phyloP scores from a whole-genome alignment of 2,329 filamentous ascomycete genomes.

The Fusarium euwallaceae region DNA sequence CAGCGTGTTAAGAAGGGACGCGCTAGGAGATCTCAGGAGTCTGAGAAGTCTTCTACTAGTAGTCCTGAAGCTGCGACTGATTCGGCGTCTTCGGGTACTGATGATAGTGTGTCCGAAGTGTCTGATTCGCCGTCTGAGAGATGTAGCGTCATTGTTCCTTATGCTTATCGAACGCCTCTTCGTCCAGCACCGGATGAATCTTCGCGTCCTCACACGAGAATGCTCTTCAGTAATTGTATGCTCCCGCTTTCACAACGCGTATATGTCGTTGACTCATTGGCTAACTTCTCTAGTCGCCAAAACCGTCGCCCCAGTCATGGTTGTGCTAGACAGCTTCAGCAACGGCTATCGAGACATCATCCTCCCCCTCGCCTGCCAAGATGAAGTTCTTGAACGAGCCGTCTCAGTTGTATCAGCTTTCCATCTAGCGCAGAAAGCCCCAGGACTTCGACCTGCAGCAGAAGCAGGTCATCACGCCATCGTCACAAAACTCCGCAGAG shows the following conservation, averaged over 20 bases:
- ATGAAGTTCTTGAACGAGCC: conserved; percentile 52
- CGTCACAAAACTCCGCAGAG: conserved; percentile 51
- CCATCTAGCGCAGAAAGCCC: conserved; percentile 51
- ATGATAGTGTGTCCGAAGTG: conserved; percentile 20
- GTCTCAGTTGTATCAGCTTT: conserved; percentile 56
- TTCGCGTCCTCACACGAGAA: conserved; percentile 48
- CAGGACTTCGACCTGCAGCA: conserved; percentile 48
- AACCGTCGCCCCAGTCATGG: conserved; percentile 55
- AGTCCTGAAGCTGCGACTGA: not conserved
- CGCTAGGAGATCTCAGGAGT: not conserved
- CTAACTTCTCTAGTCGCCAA: conserved; percentile 48
- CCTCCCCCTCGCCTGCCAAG: conserved; percentile 55
- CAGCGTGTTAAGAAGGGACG: conserved; percentile 20
- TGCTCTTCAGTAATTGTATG: conserved; percentile 54
- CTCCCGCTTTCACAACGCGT: too few species aligned
- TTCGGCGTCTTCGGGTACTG: conserved; percentile 17
- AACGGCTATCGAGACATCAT: conserved; percentile 57
- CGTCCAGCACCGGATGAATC: conserved; percentile 44
- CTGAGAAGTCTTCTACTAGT: not conserved
- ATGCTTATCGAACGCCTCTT: conserved; percentile 14
- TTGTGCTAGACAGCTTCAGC: conserved; percentile 51
- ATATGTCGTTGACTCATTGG: not conserved
- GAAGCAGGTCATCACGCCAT: conserved; percentile 53
- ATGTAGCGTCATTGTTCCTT: conserved; percentile 4
- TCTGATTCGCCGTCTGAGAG: conserved; percentile 11